Evolutionary conservation across 352 stramenopile genomes (phyloP).

Genomic region (Phytophthora hybrid): DNA sequence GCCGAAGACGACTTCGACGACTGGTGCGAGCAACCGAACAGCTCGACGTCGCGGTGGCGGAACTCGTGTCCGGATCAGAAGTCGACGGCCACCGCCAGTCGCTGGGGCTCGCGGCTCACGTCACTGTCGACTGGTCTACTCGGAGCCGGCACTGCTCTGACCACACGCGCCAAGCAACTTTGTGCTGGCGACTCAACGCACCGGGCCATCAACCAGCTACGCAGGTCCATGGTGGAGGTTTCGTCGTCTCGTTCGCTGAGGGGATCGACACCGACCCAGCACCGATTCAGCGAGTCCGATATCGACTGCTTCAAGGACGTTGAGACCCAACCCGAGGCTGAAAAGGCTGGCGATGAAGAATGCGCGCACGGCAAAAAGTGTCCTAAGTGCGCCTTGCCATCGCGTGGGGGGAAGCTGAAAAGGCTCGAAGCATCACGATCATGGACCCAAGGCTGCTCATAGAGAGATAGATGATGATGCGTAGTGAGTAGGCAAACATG

Average conservation of each 20-base stretch:
- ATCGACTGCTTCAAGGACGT: constrained; percentile 9
- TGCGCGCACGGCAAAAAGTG: not conserved
- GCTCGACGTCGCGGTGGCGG: constrained; percentile 17
- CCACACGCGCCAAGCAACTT: constrained; percentile 30
- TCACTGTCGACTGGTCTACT: constrained; percentile 36
- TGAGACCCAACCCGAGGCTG: constrained; percentile 13
- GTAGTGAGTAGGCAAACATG: not conserved
- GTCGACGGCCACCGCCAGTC: not conserved
- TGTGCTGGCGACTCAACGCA: constrained; percentile 27
- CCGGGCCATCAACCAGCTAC: constrained; percentile 27
- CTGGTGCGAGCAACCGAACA: constrained; percentile 21
- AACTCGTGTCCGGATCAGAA: constrained; percentile 34
- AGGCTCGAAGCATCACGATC: constrained; percentile 17
- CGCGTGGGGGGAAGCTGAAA: constrained; percentile 4
- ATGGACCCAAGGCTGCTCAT: constrained; percentile 11
- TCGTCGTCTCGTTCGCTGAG: constrained; percentile 14
- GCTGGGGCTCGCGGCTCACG: constrained; percentile 27
- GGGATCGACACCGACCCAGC: constrained; percentile 1
- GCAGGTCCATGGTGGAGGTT: constrained; percentile 28
- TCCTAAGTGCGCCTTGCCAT: not conserved
- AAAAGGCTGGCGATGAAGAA: constrained; percentile 18
- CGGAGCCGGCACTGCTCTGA: constrained; percentile 18
- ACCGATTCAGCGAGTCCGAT: constrained; percentile 29
- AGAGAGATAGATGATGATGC: not conserved
- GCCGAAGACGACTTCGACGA: constrained; percentile 30